Evolutionary conservation across 257 asterid genomes (phyloP), one percentile per base, ranked within the genome.

Genomic region (Nicotiana tomentosiformis): DNA sequence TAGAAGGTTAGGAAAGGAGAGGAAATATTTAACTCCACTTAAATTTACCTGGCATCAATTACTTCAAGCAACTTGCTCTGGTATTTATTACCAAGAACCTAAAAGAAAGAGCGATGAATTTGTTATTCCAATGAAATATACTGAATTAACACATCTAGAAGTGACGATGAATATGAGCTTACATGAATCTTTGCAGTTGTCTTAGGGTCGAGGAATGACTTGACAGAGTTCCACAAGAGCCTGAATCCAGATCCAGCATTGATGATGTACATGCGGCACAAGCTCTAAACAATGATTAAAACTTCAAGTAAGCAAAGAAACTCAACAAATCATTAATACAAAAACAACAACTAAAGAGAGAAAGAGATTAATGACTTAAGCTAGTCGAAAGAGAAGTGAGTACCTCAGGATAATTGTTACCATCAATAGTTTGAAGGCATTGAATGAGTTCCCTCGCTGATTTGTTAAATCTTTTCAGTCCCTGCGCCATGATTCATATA

Each of bases 221-320:
- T 96, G 57, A 96, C 93, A 1, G 98, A 94, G 95, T 90, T 93
- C 99, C 99, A 96, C 90, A 94, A 87, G 84, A 96, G 93, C 93
- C 98, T 92, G 85, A 94, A 96, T 67, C 99, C 99, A 2, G 97
- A 92, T 17, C 99, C 99, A 14, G 98, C 99, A 61, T 96, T 94
- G 94, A 96, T 92, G 78, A 96, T 96, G 87, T 85, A 96, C 99
- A 96, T 96, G 77, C 97, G 97, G 83, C 88, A 91, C 74, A 96
- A 89, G 32, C 97, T 92, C 99, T 96, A 86, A 60, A 78, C 58
- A 2, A 77, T 53, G 49, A 76, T 14, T 14, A 26, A 74, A 74
- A 49, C 2, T 6, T 74, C 37, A 49, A 15, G 62, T 15, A 26
- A 49, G 43, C 15, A 74, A 74, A 14, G 43, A 7, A 74, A 74